Base-by-base conservation (phyloP, 1,284 basidiomycete species). In the Tylopilus sp. region DNA sequence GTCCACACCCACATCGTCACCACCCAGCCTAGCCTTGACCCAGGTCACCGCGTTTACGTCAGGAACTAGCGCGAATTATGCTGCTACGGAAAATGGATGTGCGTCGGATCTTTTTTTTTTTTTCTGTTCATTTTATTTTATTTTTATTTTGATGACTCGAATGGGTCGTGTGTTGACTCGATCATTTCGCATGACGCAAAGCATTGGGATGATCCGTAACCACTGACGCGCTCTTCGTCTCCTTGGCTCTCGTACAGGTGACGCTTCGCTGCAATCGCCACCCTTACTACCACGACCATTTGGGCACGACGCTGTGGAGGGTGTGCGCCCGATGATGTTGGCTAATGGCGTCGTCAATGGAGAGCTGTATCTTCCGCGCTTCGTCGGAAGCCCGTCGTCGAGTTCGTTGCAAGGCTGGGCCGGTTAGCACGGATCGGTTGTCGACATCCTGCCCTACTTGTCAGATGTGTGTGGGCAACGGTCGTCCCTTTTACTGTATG, bases 361-460 rank as follows among this genome's bases (percentile, higher is more conserved):
- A 21, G 56, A 62, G 42, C 45, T 55, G 14, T 48, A 50, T 58
- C 39, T 39, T 9, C 68, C 16, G 34, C 39, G 56, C 53, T 77
- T 79, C 53, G 58, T 73, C 21, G 72, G 70, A 66, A 70, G 69
- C 53, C 68, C 61, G 14, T 74, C 75, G n/a, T 76, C 77, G 61
- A 77, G 76, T 65, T 77, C 76, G 59, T 52, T 77, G 68, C 78
- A 76, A 66, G 76, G 76, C 7, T 79, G 76, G 76, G 76, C 76
- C 58, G 76, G 76, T 62, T 79, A 70, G 60, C 52, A 14, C 62
- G 64, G 64, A 59, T 31, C 25, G 67, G n/a, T n/a, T n/a, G n/a
- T n/a, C n/a, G n/a, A n/a, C n/a, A n/a, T n/a, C n/a, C n/a, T n/a
- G n/a, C n/a, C n/a, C n/a, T n/a, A n/a, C n/a, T n/a, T n/a, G n/a